Base-by-base conservation (phyloP, 2,329 filamentous ascomycete genomes). In the Penicillium aurantiogriseum region DNA sequence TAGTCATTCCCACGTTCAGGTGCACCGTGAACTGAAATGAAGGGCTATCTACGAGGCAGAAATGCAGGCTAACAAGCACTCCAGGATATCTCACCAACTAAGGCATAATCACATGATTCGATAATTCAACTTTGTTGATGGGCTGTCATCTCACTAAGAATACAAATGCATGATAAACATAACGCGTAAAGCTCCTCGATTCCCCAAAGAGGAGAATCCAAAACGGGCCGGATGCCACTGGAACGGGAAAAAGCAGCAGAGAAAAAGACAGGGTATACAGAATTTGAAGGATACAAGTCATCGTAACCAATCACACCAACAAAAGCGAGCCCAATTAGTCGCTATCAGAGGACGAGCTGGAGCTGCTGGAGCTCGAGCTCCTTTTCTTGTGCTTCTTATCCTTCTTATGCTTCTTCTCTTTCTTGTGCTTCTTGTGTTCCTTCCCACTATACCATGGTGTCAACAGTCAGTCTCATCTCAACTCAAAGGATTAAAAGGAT, bases 341-440 rank as follows among this genome's bases (percentile, higher is more conserved):
- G 31, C 62, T 59, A 11, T 59, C 59, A 43, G 60, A 62, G 4
- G 61, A 53, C 15, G 53, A 47, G n/a, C 43, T 46, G 7, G 44
- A 64, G 44, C 63, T 63, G 50, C 51, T 47, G 1, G 61, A 65
- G 38, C 53, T 52, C 3, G 61, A 63, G 27, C 60, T 21, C 23
- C 31, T 52, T 13, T 54, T 54, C 57, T 61, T 57, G 39, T 63
- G 57, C 46, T 63, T 62, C 60, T 64, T 59, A 5, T 57, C 45
- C 48, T 59, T 57, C 53, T 61, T 65, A 29, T 62, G 19, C 39
- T 63, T 62, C 35, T 63, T 62, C 29, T 63, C n/a, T 25, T 63
- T 53, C 58, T 60, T 60, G 9, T 58, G 39, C 9, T 62, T 51
- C 51, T 63, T 61, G 13, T 57, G 50, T 10, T 64, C 45, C 50